phyloP scores from a whole-genome alignment of 495 filamentous ascomycete species.

The Penicillium samsonianum region DNA sequence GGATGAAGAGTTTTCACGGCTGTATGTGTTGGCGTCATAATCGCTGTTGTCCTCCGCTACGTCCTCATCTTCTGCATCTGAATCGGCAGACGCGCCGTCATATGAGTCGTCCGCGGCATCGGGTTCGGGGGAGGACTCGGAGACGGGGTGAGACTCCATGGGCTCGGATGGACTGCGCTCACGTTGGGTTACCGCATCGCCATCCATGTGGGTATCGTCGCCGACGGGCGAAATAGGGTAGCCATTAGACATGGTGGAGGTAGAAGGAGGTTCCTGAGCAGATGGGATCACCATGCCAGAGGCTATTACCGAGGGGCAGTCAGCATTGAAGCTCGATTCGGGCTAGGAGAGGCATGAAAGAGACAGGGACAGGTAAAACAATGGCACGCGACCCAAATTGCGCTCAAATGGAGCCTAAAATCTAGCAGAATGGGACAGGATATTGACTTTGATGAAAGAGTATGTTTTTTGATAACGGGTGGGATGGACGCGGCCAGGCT shows the following conservation, averaged over 20 bases:
- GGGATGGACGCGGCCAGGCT: slow-evolving; percentile 43
- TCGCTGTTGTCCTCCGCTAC: slow-evolving; percentile 68
- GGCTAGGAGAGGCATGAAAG: slow-evolving; percentile 20
- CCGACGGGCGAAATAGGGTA: slow-evolving; percentile 44
- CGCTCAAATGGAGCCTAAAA: slow-evolving; percentile 29
- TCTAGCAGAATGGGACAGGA: slow-evolving; percentile 31
- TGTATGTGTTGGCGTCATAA: slow-evolving; percentile 50
- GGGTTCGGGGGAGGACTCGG: slow-evolving; percentile 56
- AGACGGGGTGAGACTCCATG: slow-evolving; percentile 42
- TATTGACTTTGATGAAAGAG: slow-evolving; percentile 41
- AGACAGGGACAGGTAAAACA: slow-evolving; percentile 26
- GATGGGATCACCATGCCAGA: slow-evolving; percentile 57
- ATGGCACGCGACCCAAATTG: slow-evolving; percentile 40
- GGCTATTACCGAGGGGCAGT: slow-evolving; percentile 45
- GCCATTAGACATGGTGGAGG: slow-evolving; percentile 50
- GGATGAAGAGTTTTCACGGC: slow-evolving; percentile 65
- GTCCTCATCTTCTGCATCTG: slow-evolving; percentile 71
- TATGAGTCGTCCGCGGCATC: slow-evolving; percentile 64
- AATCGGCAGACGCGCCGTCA: slow-evolving; percentile 39
- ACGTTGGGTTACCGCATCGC: slow-evolving; percentile 44
- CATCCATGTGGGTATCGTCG: slow-evolving; percentile 39
- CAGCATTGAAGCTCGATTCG: slow-evolving; percentile 49
- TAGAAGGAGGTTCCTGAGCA: slow-evolving; percentile 43
- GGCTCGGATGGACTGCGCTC: slow-evolving; percentile 57
- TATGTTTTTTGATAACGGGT: slow-evolving; percentile 47